phyloP scores from a whole-genome alignment of 2,329 filamentous ascomycete species.

The Penicillium crustosum region DNA sequence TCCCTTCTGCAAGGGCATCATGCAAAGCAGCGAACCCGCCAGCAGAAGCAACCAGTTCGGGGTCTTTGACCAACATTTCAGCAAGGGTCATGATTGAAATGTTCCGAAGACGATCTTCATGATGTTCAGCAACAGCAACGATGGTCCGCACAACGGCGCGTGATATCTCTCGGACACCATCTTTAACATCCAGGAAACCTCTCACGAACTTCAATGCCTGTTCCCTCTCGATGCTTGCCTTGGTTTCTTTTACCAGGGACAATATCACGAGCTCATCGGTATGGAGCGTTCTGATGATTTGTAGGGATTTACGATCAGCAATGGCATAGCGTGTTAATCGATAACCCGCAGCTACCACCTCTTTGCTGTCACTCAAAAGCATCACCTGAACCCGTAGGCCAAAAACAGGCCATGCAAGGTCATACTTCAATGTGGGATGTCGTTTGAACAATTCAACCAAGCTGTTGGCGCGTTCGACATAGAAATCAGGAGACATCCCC shows the following conservation, averaged over 20 bases:
- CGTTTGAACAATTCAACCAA: constrained; percentile 96
- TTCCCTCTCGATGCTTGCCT: constrained; percentile 94
- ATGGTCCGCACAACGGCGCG: constrained; percentile 84
- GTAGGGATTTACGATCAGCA: constrained; percentile 83
- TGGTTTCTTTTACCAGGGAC: constrained; percentile 91
- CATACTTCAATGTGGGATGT: constrained; percentile 91
- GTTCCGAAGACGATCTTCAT: constrained; percentile 78
- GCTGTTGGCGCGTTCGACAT: constrained; percentile 87
- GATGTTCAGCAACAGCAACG: constrained; percentile 83
- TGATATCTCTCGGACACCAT: constrained; percentile 83
- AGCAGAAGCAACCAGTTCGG: constrained; percentile 74
- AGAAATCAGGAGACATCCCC: constrained; percentile 89
- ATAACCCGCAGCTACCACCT: constrained; percentile 93
- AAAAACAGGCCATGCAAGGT: constrained; percentile 93
- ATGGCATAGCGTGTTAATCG: constrained; percentile 91
- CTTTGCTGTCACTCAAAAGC: constrained; percentile 91
- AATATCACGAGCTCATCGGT: constrained; percentile 91
- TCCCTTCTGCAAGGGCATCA: constrained; percentile 87
- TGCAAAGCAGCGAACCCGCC: constrained; percentile 84
- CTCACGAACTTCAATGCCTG: constrained; percentile 96
- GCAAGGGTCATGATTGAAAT: constrained; percentile 92
- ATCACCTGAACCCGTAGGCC: constrained; percentile 91
- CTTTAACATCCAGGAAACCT: constrained; percentile 92
- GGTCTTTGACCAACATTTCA: constrained; percentile 85
- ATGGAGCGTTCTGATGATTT: constrained; percentile 81